These are phyloP conservation scores for Bipolaris bicolor DNA, from an alignment of 2,329 filamentous ascomycete genomes.

Conservation along the genomic window DNA sequence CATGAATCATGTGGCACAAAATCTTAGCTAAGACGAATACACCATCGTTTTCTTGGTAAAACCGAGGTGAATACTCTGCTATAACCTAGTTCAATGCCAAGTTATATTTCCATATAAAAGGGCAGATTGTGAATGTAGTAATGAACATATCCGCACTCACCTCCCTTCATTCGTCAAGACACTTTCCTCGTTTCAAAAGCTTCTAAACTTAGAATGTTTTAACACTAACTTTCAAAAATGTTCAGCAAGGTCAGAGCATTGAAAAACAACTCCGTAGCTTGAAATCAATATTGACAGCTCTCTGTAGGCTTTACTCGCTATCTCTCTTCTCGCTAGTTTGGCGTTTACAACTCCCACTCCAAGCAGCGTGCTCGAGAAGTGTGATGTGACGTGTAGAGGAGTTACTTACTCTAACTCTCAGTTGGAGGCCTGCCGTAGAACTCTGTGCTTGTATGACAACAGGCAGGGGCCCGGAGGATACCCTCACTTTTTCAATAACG, in stretches of 20 bases:
- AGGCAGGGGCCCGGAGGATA: not conserved
- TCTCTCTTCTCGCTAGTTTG: not conserved
- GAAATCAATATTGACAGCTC: not conserved
- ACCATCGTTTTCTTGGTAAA: no score
- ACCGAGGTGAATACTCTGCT: no score
- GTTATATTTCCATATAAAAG: no score
- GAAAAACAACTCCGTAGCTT: slow-evolving; percentile 10
- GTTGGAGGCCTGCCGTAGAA: not conserved
- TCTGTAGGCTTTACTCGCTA: not conserved
- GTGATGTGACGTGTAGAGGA: not conserved
- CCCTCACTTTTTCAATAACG: not conserved
- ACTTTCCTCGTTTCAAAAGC: no score
- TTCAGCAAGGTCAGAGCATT: slow-evolving; percentile 26
- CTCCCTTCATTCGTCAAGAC: no score
- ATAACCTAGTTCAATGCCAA: no score
- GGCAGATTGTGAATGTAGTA: no score
- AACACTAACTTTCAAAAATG: not conserved
- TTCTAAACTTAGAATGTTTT: no score
- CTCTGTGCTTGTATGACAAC: not conserved
- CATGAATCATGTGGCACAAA: no score
- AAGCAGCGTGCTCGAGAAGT: not conserved
- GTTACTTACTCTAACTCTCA: slow-evolving; percentile 5
- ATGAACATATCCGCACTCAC: no score
- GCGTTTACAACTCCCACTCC: not conserved
- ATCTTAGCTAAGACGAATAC: no score